A percentile compares a stretch with the other conserved stretches of the same genome.
Conservation (phyloP, 1,284 basidiomycete species). For the Schizophyllum amplum region DNA sequence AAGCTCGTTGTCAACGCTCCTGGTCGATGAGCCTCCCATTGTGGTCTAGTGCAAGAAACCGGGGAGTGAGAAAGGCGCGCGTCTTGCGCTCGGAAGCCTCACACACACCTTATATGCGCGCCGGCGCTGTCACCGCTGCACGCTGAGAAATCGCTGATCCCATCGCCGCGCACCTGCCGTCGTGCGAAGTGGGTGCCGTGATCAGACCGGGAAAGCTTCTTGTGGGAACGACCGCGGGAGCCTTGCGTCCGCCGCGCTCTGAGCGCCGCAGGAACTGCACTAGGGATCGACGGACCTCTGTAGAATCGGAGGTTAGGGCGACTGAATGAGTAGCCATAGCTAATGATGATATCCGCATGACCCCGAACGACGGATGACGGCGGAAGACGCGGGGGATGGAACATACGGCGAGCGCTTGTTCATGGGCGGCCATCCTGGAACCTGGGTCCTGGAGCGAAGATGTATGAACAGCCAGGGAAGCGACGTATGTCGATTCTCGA, state of each 20-base stretch:
- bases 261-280: background rate
- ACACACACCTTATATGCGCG: background rate
- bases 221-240: background rate
- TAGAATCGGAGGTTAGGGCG: background rate
- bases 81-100: background rate
- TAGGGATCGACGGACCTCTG: background rate
- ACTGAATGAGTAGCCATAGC: background rate
- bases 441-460: too few species aligned
- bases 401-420: too few species aligned
- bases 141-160: background rate
- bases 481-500: too few species aligned
- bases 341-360: too few species aligned
- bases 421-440: too few species aligned
- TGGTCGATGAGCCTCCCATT: background rate
- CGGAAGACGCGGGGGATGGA: too few species aligned
- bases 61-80: background rate
- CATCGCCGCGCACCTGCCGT: background rate
- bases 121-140: background rate
- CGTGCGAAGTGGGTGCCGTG: background rate
- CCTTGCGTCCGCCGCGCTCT: background rate
- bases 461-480: too few species aligned
- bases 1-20: background rate
- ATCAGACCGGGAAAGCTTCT: background rate
- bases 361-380: too few species aligned
- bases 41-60: too few species aligned